phyloP scores from a whole-genome alignment of 306 rosid genomes.

The Hippophae tibetana region DNA sequence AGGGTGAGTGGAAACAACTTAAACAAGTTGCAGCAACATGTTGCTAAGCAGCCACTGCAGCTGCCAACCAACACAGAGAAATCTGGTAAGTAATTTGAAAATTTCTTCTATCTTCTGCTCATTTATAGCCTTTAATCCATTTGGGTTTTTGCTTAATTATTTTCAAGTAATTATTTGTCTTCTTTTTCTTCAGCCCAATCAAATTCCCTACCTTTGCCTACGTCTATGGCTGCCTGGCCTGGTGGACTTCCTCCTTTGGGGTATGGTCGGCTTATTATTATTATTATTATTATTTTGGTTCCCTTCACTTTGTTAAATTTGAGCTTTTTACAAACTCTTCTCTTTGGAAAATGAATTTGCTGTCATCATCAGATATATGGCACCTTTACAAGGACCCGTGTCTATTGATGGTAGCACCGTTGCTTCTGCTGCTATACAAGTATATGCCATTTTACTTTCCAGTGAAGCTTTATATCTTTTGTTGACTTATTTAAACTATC shows the following conservation, averaged over 20 bases:
- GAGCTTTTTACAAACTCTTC: not conserved
- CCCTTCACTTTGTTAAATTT: not conserved
- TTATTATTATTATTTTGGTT: not conserved
- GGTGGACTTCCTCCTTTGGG: slow-evolving; percentile 39
- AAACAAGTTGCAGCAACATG: slow-evolving; percentile 45
- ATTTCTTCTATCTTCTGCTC: slow-evolving; percentile 1
- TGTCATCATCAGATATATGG: slow-evolving; percentile 68
- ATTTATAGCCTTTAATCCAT: no score
- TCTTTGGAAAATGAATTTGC: slow-evolving; percentile 27
- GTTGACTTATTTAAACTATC: not conserved
- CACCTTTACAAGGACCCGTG: slow-evolving; percentile 85
- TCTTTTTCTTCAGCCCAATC: slow-evolving; percentile 24
- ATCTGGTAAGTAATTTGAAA: slow-evolving; percentile 34
- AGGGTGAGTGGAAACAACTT: slow-evolving; percentile 28
- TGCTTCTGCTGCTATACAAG: slow-evolving; percentile 70
- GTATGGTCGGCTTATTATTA: slow-evolving; percentile 13
- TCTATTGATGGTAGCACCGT: slow-evolving; percentile 77
- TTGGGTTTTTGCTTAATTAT: no score
- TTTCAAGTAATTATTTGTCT: not conserved
- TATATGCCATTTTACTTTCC: slow-evolving; percentile 2
- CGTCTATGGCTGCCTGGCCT: slow-evolving; percentile 29
- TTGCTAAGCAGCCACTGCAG: slow-evolving; percentile 28
- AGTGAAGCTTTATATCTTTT: not conserved
- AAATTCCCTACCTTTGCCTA: slow-evolving; percentile 27
- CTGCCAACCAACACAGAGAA: slow-evolving; percentile 36